Evolutionary conservation across 768 basidiomycete species (phyloP), one percentile per base, ranked within the genome.

Genomic region (Mycena venus): DNA sequence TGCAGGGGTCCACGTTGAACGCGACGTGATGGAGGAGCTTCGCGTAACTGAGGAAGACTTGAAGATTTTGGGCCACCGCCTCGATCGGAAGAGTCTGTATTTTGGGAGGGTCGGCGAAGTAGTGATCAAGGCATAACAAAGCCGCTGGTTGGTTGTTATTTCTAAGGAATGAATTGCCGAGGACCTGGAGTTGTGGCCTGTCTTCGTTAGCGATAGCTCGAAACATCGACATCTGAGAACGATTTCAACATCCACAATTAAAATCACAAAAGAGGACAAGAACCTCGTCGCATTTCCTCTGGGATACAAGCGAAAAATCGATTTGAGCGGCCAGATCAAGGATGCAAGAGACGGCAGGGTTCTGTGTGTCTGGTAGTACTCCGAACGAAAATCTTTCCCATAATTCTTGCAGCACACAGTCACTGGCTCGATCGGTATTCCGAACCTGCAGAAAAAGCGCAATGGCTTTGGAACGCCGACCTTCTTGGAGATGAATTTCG

Each of bases 351-450:
- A 76, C 34, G 14, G 49, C 62, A 17, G 55, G 34, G 68, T 80
- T 72, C 23, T 65, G 60, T 23, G 70, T 58, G 8, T 77, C 65
- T 5, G 74, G 56, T 0, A 83, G 17, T 12, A 77, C 75, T 3
- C 85, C 87, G 53, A 90, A 89, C 0, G 89, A 86, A 14, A 87
- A 75, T 15, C 78, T 78, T 12, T 76, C 77, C 91, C 91, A 92
- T 23, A 91, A 77, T 0, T 79, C 84, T 34, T 85, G 83, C 25
- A 89, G 75, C 14, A 89, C 79, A 51, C 84, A 88, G 21, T 82
- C 70, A n/a, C 75, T 79, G 0, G 86, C 92, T 59, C 78, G 82
- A 29, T 47, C 61, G n/a, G 80, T 82, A 0, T 55, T 62, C 15
- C 25, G 74, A 38, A 88, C 86, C 47, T 80, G 78, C 4, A 91